These are phyloP conservation scores for Pelargonium citronellum DNA, from an alignment of 441 rosid species.

Conservation along the genomic window DNA sequence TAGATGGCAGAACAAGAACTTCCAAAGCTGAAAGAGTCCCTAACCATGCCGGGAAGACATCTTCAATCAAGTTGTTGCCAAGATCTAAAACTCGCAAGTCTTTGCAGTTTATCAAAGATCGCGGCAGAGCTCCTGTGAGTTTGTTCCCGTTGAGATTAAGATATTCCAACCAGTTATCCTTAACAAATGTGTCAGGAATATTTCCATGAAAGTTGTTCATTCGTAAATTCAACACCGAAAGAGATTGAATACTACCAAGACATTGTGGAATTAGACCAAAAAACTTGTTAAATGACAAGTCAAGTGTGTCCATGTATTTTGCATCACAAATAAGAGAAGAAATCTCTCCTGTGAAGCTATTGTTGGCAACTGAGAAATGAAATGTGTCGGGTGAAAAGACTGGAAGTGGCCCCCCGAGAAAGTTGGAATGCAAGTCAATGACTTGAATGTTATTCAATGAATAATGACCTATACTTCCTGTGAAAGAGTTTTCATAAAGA, in stretches of 20 bases:
- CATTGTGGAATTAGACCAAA: background rate
- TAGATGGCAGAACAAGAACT: slow-evolving; percentile 19
- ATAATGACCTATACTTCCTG: background rate
- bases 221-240: background rate
- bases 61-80: too few species aligned
- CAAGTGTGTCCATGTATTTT: background rate
- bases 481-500: slow-evolving; percentile 21
- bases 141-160: background rate
- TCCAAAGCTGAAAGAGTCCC: background rate
- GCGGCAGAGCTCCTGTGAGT: background rate
- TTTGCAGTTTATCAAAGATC: background rate
- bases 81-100: too few species aligned
- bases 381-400: background rate
- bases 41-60: too few species aligned
- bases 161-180: background rate
- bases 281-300: background rate
- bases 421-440: background rate
- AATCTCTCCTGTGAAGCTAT: background rate
- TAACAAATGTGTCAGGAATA: background rate
- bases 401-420: background rate
- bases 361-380: background rate
- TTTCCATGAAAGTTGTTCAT: background rate
- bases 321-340: background rate
- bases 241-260: background rate
- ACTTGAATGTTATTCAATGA: background rate